These are phyloP conservation scores for Pisolithus microcarpus DNA, from an alignment of 768 basidiomycete genomes.

Conservation along the genomic window DNA sequence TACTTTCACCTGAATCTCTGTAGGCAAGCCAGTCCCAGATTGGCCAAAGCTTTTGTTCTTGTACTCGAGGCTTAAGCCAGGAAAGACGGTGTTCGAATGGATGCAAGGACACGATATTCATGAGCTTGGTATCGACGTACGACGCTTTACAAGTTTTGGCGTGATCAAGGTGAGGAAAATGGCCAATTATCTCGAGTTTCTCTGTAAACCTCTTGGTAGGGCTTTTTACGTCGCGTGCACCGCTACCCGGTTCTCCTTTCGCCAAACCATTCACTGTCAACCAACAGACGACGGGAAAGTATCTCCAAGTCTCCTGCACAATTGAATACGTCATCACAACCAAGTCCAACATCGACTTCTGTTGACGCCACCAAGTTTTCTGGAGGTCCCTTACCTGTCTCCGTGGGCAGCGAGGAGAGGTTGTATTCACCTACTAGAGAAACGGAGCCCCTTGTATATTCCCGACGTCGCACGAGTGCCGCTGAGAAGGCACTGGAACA, in stretches of 20 bases:
- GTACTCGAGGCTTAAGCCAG: constrained; percentile 81
- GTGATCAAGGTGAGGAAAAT: constrained; percentile 71
- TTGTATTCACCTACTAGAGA: constrained; percentile 25
- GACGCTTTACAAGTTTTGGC: constrained; percentile 95
- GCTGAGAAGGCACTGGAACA: constrained; percentile 67
- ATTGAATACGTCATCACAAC: constrained; percentile 9
- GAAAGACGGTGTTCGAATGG: constrained; percentile 83
- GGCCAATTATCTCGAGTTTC: neutral
- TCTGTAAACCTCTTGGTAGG: constrained; percentile 34
- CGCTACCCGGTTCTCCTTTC: constrained; percentile 79
- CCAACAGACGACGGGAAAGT: constrained; percentile 25
- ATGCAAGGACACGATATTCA: constrained; percentile 70
- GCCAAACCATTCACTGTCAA: constrained; percentile 25
- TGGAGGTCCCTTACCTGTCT: constrained; percentile 17
- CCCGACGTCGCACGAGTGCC: constrained; percentile 49
- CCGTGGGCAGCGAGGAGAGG: constrained; percentile 12
- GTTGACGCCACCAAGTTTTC: constrained; percentile 11
- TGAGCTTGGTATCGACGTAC: constrained; percentile 73
- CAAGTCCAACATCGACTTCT: constrained; percentile 4
- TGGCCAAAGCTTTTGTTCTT: constrained; percentile 85
- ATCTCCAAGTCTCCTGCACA: constrained; percentile 15
- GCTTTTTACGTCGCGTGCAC: constrained; percentile 88
- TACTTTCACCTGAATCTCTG: constrained; percentile 2
- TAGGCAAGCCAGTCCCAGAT: constrained; percentile 59
- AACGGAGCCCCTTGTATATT: constrained; percentile 24